Percentiles rank a stretch among this genome's conserved stretches.
phyloP scores from a whole-genome alignment of 306 rosid species.

The Cucurbita ficifolia region DNA sequence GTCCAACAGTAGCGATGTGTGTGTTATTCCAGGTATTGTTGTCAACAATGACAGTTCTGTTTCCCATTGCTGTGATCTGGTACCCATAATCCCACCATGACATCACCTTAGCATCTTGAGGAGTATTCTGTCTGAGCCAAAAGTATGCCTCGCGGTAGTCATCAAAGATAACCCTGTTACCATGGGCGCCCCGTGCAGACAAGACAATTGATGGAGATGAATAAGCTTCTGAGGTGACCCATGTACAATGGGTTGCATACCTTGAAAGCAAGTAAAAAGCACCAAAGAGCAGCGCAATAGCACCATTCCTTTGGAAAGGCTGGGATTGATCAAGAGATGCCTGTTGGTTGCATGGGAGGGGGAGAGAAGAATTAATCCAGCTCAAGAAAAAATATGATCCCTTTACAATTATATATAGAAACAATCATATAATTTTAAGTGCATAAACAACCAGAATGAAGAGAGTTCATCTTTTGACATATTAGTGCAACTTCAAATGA shows the following conservation, averaged over 20 bases:
- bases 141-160: slow-evolving; percentile 99
- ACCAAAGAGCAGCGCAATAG: slow-evolving; percentile 66
- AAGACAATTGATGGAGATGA: slow-evolving; percentile 98
- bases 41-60: slow-evolving; percentile 96
- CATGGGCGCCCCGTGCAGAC: slow-evolving; percentile 98
- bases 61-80: slow-evolving; percentile 99
- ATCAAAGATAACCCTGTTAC: slow-evolving; percentile 86
- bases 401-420: background rate
- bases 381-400: background rate
- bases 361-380: background rate
- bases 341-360: slow-evolving; percentile 22
- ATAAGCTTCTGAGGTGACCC: slow-evolving; percentile 99
- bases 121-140: slow-evolving; percentile 98
- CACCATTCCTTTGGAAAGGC: slow-evolving; percentile 91
- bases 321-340: slow-evolving; percentile 76
- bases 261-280: slow-evolving; percentile 85
- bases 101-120: slow-evolving; percentile 94
- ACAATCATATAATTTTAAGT: background rate
- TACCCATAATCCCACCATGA: slow-evolving; percentile 99
- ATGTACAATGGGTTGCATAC: slow-evolving; percentile 93
- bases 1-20: slow-evolving; percentile 98
- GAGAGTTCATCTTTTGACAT: background rate
- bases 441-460: background rate
- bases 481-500: background rate
- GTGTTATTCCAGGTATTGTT: slow-evolving; percentile 99